Evolutionary conservation across 2,329 filamentous ascomycete species (phyloP).

Genomic region (Boeremia lycopersici): DNA sequence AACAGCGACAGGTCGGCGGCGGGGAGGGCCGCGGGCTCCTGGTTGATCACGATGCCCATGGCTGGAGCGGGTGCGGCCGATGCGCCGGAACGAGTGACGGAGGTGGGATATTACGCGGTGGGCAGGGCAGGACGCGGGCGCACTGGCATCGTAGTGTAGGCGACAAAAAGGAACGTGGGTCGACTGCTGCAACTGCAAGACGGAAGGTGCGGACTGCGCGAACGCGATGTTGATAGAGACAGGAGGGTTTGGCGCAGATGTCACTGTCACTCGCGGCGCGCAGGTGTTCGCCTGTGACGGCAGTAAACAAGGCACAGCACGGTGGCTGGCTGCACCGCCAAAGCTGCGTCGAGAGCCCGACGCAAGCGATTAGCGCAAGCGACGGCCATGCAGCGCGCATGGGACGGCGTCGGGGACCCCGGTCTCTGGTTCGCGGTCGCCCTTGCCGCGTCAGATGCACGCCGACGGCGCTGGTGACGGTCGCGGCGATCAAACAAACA

Average conservation of each 20-base stretch:
- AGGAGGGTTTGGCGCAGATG: background rate
- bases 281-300: slow-evolving; percentile 11
- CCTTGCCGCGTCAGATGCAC: slow-evolving; percentile 5
- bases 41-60: slow-evolving; percentile 80
- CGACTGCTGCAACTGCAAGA: slow-evolving; percentile 7
- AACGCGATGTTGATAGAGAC: slow-evolving; percentile 7
- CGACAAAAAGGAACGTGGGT: slow-evolving; percentile 9
- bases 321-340: slow-evolving; percentile 20
- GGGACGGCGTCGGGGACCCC: slow-evolving; percentile 12
- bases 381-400: slow-evolving; percentile 18
- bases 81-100: slow-evolving; percentile 41
- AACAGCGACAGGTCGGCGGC: slow-evolving; percentile 85
- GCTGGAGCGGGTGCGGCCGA: slow-evolving; percentile 34
- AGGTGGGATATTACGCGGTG: slow-evolving; percentile 17
- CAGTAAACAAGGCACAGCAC: slow-evolving; percentile 30
- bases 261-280: background rate
- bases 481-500: slow-evolving; percentile 15
- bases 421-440: background rate
- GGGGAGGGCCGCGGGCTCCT: slow-evolving; percentile 76
- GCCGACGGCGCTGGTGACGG: background rate
- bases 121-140: slow-evolving; percentile 15
- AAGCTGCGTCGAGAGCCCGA: slow-evolving; percentile 16
- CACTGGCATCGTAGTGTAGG: slow-evolving; percentile 29
- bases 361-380: slow-evolving; percentile 34
- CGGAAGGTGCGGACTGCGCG: slow-evolving; percentile 13